phyloP scores from a whole-genome alignment of 306 rosid genomes.

The Fragaria ananassa region DNA sequence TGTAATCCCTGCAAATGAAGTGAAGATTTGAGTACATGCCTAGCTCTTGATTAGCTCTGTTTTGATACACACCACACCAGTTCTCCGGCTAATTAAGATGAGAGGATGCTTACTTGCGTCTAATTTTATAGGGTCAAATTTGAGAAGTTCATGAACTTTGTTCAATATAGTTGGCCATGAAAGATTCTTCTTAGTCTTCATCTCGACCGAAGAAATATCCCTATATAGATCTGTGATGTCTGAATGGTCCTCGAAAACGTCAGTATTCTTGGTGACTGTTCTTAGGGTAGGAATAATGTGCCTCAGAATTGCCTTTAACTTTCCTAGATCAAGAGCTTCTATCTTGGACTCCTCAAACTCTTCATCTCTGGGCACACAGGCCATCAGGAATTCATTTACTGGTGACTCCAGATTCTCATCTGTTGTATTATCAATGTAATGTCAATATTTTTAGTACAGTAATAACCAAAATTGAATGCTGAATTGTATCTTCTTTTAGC shows the following conservation, averaged over 20 bases:
- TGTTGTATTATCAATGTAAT: background rate
- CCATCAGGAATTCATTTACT: conserved; percentile 5
- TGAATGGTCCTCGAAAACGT: conserved; percentile 1
- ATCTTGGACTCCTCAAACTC: conserved; percentile 35
- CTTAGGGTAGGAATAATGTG: conserved; percentile 34
- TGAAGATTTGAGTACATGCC: background rate
- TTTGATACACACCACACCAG: background rate
- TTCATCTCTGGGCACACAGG: conserved; percentile 51
- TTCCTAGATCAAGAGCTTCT: conserved; percentile 34
- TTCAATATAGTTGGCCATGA: too few species aligned
- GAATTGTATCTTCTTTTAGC: background rate
- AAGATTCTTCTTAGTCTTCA: background rate
- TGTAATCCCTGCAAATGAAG: conserved; percentile 27
- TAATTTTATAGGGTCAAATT: too few species aligned
- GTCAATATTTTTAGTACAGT: background rate
- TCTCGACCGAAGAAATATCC: background rate
- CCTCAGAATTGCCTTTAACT: conserved; percentile 22
- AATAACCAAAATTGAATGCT: background rate
- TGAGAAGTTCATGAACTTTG: too few species aligned
- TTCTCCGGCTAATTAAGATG: background rate
- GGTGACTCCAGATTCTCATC: conserved; percentile 31
- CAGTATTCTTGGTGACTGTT: conserved; percentile 17
- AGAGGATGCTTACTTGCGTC: conserved; percentile 9
- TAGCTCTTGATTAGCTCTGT: background rate
- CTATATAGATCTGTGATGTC: conserved; percentile 25